phyloP scores from a whole-genome alignment of 139 green algal genomes.

The Coccomyxa sp. region DNA sequence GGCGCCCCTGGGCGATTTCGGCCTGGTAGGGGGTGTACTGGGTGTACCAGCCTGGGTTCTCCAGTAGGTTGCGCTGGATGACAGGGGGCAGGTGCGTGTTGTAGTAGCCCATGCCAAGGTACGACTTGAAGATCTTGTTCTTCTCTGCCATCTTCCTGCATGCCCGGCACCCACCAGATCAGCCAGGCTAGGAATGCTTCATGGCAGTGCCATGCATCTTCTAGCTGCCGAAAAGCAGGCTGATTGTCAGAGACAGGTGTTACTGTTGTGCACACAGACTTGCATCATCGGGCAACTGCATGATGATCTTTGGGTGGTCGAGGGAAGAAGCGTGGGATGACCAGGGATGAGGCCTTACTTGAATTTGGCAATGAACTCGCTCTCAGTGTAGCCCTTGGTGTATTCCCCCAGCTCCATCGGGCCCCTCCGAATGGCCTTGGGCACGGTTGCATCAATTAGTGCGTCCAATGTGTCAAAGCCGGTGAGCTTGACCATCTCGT shows the following conservation, averaged over 20 bases:
- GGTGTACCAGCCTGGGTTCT: slow-evolving; percentile 99
- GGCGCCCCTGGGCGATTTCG: slow-evolving; percentile 86
- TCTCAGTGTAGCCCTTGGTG: slow-evolving; percentile 81
- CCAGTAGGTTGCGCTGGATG: slow-evolving; percentile 97
- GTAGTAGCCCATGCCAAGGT: slow-evolving; percentile 98
- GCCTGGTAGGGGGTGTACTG: slow-evolving; percentile 99
- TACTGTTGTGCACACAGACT: not conserved
- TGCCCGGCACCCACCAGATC: not conserved
- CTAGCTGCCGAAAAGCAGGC: not conserved
- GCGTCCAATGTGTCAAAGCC: slow-evolving; percentile 84
- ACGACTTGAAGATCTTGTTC: slow-evolving; percentile 96
- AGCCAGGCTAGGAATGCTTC: not conserved
- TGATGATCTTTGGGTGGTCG: not conserved
- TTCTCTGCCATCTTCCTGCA: slow-evolving; percentile 89
- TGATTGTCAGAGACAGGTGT: not conserved
- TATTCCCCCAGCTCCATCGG: slow-evolving; percentile 84
- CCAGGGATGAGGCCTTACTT: slow-evolving; percentile 48
- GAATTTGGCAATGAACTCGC: slow-evolving; percentile 83
- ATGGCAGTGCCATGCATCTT: not conserved
- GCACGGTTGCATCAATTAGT: slow-evolving; percentile 94
- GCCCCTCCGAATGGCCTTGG: slow-evolving; percentile 76
- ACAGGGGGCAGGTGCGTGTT: slow-evolving; percentile 86
- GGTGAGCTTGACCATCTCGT: slow-evolving; percentile 76
- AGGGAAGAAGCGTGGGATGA: not conserved
- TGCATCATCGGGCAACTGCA: not conserved